Evolutionary conservation across 768 basidiomycete species (phyloP).

Genomic region (Fomitopsis serialis): DNA sequence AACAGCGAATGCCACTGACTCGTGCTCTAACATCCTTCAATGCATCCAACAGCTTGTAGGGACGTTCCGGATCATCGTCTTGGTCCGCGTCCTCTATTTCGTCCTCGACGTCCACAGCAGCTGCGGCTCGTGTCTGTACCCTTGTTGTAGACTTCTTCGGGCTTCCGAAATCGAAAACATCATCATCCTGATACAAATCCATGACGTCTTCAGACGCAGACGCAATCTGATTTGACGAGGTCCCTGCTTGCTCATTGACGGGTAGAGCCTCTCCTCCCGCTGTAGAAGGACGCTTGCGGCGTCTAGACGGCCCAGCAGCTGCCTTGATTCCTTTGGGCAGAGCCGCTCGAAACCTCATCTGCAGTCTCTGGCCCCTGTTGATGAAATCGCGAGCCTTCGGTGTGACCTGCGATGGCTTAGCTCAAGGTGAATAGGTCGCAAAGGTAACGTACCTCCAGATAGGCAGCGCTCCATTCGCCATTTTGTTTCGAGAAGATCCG

Average conservation of each 20-base stretch:
- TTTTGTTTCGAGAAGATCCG: background rate
- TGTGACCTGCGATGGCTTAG: background rate
- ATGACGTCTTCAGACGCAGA: background rate
- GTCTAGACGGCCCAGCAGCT: background rate
- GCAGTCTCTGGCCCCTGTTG: background rate
- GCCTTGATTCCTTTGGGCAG: background rate
- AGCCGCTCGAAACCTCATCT: background rate
- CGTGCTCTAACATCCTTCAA: background rate
- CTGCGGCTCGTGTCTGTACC: background rate
- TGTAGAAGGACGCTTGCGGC: background rate
- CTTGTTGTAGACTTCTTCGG: background rate
- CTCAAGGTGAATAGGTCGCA: background rate
- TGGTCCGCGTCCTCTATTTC: slow-evolving; percentile 12
- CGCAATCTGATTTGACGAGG: slow-evolving; percentile 1
- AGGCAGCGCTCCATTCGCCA: background rate
- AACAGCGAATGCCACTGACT: background rate
- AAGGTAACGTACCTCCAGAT: background rate
- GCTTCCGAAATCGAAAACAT: slow-evolving; percentile 5
- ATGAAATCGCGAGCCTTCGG: slow-evolving; percentile 2
- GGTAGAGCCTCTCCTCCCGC: background rate
- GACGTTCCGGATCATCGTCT: background rate
- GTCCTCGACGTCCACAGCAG: slow-evolving; percentile 1
- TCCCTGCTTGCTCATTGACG: background rate
- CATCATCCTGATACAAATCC: slow-evolving; percentile 5
- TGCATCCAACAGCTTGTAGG: background rate